Conservation (phyloP, 768 basidiomycete genomes). For the Lactarius psammicola region DNA sequence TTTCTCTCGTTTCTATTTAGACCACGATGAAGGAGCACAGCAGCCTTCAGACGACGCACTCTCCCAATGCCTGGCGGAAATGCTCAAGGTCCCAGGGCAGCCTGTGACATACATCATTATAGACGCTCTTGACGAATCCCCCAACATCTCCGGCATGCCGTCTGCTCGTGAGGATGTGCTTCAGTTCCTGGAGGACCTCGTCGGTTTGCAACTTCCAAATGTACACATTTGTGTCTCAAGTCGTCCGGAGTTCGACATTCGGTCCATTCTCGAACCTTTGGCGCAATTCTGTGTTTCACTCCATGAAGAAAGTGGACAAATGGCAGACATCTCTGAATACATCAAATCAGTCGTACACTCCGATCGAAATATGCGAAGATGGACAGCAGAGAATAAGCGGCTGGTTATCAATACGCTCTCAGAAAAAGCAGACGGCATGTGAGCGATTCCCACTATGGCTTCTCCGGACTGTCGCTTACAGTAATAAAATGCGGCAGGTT, state of each 20-base stretch:
- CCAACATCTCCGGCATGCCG: background rate
- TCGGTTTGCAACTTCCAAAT: background rate
- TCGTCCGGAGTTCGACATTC: slow-evolving; percentile 9
- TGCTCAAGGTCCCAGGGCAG: background rate
- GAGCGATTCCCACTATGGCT: background rate
- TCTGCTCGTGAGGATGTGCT: background rate
- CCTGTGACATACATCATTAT: background rate
- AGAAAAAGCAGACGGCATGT: slow-evolving; percentile 8
- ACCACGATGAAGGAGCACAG: background rate
- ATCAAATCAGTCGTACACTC: background rate
- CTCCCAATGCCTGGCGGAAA: background rate
- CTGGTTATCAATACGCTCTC: background rate
- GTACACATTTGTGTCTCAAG: slow-evolving; percentile 13
- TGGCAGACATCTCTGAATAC: background rate
- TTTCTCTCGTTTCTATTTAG: slow-evolving; percentile 3
- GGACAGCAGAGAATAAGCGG: background rate
- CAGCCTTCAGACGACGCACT: slow-evolving; percentile 2
- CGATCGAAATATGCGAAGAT: background rate
- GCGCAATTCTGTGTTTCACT: background rate
- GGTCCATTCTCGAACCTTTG: background rate
- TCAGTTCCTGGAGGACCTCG: background rate
- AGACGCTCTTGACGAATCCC: slow-evolving; percentile 14
- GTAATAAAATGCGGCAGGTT: background rate
- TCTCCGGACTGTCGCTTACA: too few relatives aligned
- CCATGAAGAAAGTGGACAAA: background rate